Base-by-base conservation (phyloP, 768 basidiomycete species). In the Tricholoma saponaceum region DNA sequence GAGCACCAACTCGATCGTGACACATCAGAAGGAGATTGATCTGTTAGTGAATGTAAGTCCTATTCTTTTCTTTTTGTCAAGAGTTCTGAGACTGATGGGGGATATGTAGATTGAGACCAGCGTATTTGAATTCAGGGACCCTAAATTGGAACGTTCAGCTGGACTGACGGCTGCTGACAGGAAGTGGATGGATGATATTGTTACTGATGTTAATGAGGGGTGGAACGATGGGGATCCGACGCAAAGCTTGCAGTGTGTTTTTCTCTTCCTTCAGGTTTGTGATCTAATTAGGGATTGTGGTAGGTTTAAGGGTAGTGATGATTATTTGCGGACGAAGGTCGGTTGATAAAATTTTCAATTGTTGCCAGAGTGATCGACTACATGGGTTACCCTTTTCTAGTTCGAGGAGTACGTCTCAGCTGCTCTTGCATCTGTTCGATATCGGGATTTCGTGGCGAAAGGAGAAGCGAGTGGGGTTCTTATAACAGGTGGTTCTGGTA, bases 181-280 rank as follows among this genome's bases (percentile, higher is more conserved):
- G 58, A 95, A 92, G 70, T 99, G 97, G 97, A 92, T 98, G 83
- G 95, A 98, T 66, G 94, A 96, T 63, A 85, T 96, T 56, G 82
- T 95, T 39, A 83, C 79, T 54, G 92, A 93, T 60, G 92, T 96
- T 10, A 92, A 92, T 59, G 85, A 90, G 52, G 81, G 81, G 7
- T 95, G 89, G 88, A 81, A 83, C 56, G 83, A 85, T 4, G 75
- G 74, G 9, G 87, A 90, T 61, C 81, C 87, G 0, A 74, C 72
- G 4, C 77, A 77, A 55, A 78, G 79, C 26, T 83, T 95, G 79
- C 84, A 85, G 85, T 91, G 63, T 50, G 87, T 79, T 39, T 49
- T 60, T 47, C 49, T 10, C 26, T 12, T 10, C 23, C 23, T 23
- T 25, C 18, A 35, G 2, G 59, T n/a, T 18, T 32, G 54, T 26